Conservation (phyloP, 805 yeast genomes). For the Candida oleophila region DNA sequence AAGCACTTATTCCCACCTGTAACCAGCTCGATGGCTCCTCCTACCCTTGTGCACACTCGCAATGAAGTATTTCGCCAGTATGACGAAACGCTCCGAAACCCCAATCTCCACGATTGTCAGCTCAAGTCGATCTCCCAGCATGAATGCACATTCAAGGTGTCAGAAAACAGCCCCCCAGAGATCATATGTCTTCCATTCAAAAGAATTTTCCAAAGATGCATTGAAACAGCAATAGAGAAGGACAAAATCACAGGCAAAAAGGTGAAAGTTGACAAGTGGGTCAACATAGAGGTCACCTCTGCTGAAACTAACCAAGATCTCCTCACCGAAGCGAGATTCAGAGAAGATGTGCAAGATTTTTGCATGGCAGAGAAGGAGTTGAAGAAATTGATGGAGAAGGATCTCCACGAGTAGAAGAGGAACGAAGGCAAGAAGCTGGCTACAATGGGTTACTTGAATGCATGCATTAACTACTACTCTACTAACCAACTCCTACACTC, state of each 20-base stretch:
- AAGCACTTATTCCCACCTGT: no score
- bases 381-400: conserved; percentile 29
- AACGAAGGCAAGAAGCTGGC: neutral
- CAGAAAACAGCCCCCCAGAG: conserved; percentile 23
- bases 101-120: conserved; percentile 32
- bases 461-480: neutral
- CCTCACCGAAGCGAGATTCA: conserved; percentile 20
- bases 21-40: conserved; percentile 38
- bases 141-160: conserved; percentile 40
- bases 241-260: conserved; percentile 24
- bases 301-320: conserved; percentile 28
- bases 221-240: conserved; percentile 20
- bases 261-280: conserved; percentile 25
- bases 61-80: conserved; percentile 31
- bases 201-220: conserved; percentile 40
- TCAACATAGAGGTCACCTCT: conserved; percentile 40
- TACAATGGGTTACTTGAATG: neutral
- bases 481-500: no score
- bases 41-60: conserved; percentile 37
- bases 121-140: conserved; percentile 36
- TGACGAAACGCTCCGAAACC: conserved; percentile 12
- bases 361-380: conserved; percentile 39
- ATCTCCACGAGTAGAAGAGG: conserved; percentile 7
- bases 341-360: conserved; percentile 31
- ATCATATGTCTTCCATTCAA: conserved; percentile 45